Base-by-base conservation (phyloP, 1,139 yeast genomes). In the Yamadazyma oceani region DNA sequence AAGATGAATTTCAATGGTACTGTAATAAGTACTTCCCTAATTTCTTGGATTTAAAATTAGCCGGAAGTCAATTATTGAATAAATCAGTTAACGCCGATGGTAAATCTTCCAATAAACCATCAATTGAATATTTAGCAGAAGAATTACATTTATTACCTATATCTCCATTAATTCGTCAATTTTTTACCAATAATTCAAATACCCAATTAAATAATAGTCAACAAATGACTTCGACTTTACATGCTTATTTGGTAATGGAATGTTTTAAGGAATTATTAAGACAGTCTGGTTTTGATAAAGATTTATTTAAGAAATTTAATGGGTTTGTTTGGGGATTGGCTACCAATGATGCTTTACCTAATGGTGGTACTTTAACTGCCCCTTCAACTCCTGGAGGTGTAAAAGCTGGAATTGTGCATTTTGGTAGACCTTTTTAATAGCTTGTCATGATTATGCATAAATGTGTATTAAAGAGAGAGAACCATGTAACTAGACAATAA, bases 31-130 rank as follows among this genome's bases (percentile, higher is more conserved):
- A 78, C 57, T 87, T 92, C 68, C 96, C 97, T 15, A 80, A 77
- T 42, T 78, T 86, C 37, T 89, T 79, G 61, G 98, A 92, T 58
- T 77, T 92, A 54, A 92, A 92, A 59, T 75, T 80, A 45, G 73
- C 92, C 35, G 84, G 94, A 37, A 82, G 78, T 48, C 71, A 73
- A 35, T 59, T 79, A 31, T 58, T 69, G 42, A 48, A 39, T 17
- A 60, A 60, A 34, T 28, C 50, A 12, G 41, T 40, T 16, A 40
- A 42, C 34, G 51, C 48, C n/a, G 56, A 52, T 19, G 55, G 46
- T 12, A 49, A 45, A 29, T 46, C 52, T 13, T 47, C 54, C 36
- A 66, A 64, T 40, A 71, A 71, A 45, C 75, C 77, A 11, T 69
- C 74, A 7, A 69, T 71, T 27, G 76, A 71, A 51, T 71, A 69